A percentile compares a stretch with the other conserved stretches of the same genome.
Evolutionary conservation across 305 asterid genomes (phyloP).

Genomic region (Rubia tinctorum): DNA sequence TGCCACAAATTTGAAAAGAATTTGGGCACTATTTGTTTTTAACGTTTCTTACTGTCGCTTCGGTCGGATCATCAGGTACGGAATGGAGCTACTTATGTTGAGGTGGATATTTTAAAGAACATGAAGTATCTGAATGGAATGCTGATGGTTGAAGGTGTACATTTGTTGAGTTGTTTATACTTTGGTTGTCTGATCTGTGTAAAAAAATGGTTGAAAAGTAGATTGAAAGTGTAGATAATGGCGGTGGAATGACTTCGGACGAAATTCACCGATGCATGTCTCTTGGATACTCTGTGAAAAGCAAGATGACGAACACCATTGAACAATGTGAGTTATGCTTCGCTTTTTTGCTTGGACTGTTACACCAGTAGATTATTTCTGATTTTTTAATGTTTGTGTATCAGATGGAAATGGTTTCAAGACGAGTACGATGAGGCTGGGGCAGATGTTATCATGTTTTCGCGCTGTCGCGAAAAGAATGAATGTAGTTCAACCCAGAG

Average conservation of each 20-base stretch:
- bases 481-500: constrained; percentile 51
- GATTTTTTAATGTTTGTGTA: background rate
- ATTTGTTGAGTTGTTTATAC: background rate
- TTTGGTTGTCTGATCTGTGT: background rate
- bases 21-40: too few species aligned
- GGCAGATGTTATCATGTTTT: constrained; percentile 82
- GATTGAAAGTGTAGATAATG: constrained; percentile 46
- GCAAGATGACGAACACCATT: constrained; percentile 64
- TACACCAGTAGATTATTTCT: background rate
- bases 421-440: constrained; percentile 95
- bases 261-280: constrained; percentile 81
- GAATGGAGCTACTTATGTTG: constrained; percentile 68
- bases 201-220: background rate
- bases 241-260: constrained; percentile 82
- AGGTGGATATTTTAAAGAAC: constrained; percentile 50
- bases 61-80: constrained; percentile 26
- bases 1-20: too few species aligned
- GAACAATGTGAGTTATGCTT: constrained; percentile 55
- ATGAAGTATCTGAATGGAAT: constrained; percentile 41
- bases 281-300: constrained; percentile 72
- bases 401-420: constrained; percentile 90
- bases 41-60: too few species aligned
- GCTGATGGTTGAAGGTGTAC: constrained; percentile 65
- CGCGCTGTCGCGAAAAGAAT: constrained; percentile 46
- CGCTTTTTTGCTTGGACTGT: too few species aligned